These are phyloP conservation scores for Zoysia matrella DNA, from an alignment of 202 grass and related monocot genomes.

Conservation along the genomic window DNA sequence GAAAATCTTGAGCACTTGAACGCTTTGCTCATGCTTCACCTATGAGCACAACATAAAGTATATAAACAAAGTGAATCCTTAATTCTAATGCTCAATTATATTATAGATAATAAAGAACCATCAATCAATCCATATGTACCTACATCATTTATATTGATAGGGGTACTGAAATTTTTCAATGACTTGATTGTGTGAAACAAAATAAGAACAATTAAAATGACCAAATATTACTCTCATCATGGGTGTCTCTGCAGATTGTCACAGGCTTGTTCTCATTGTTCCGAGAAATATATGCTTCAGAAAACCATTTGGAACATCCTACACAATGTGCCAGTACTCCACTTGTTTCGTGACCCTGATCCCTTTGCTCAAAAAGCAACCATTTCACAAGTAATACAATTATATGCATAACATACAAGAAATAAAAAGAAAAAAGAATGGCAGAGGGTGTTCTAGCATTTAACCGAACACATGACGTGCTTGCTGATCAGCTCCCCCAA, in stretches of 20 bases:
- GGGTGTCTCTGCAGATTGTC: slow-evolving; percentile 83
- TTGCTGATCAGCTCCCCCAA: too few species aligned
- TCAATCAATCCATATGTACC: neutral
- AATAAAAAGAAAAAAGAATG: too few species aligned
- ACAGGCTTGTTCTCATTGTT: slow-evolving; percentile 35
- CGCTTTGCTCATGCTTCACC: slow-evolving; percentile 69
- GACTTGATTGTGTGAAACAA: too few species aligned
- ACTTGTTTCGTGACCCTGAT: too few species aligned
- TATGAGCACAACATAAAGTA: slow-evolving; percentile 41
- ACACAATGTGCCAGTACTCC: slow-evolving; percentile 71
- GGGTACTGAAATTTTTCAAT: neutral
- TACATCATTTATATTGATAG: neutral
- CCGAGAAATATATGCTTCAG: slow-evolving; percentile 76
- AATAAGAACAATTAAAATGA: too few species aligned
- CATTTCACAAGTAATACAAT: too few species aligned
- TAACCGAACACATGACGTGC: too few species aligned
- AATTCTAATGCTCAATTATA: neutral
- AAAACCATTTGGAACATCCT: slow-evolving; percentile 77
- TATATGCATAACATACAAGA: too few species aligned
- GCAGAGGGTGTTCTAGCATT: too few species aligned
- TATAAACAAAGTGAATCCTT: slow-evolving; percentile 3
- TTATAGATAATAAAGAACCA: neutral
- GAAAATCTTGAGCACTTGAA: slow-evolving; percentile 77
- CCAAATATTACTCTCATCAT: slow-evolving; percentile 50
- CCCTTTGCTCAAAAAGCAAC: too few species aligned